Base-by-base conservation (phyloP, 257 asterid species). In the Galeopsis tetrahit region DNA sequence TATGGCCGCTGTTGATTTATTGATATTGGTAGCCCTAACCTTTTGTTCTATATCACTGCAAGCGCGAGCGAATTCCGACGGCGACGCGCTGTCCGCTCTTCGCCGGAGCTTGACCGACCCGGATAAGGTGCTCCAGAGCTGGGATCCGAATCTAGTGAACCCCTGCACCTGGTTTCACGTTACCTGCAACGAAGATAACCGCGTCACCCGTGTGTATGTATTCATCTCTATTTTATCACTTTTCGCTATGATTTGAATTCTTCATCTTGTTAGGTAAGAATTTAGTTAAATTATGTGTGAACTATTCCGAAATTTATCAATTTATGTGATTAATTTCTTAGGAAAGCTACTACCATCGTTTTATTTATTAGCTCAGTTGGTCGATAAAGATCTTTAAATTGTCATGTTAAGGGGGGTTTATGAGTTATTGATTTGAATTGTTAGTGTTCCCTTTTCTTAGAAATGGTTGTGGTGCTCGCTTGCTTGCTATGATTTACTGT, bases 111-210 rank as follows among this genome's bases (percentile, higher is more conserved):
- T 91, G 67, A 80, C 85, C 36, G 97, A 91, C 78, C 97, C 97
- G 51, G 87, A 81, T 51, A 83, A 84, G 53, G 92, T 87, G 79
- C 90, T 91, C n/a, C 82, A 77, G 84, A 91, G 96, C 87, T 91
- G 97, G 96, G 97, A 89, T 89, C 89, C 87, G 82, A 91, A 87
- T 72, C 93, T 91, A 3, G 97, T 89, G 4, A 84, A 70, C 73
- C 96, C 97, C 2, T 91, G 97, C 70, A 91, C 96, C 67, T 91
- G 97, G 97, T 90, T 82, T 73, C 89, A 85, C 69, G 74, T 85
- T 74, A 85, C 87, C 75, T 85, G 89, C 84, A 80, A 80, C 66
- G 80, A 70, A 33, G 84, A 82, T 65, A 80, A 86, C 60, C 82
- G 69, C 57, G 91, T 86, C 73, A 84, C 89, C n/a, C 84, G 91